Evolutionary conservation across 306 rosid species (phyloP), one percentile per base, ranked within the genome.

Genomic region (Luffa aegyptiaca): DNA sequence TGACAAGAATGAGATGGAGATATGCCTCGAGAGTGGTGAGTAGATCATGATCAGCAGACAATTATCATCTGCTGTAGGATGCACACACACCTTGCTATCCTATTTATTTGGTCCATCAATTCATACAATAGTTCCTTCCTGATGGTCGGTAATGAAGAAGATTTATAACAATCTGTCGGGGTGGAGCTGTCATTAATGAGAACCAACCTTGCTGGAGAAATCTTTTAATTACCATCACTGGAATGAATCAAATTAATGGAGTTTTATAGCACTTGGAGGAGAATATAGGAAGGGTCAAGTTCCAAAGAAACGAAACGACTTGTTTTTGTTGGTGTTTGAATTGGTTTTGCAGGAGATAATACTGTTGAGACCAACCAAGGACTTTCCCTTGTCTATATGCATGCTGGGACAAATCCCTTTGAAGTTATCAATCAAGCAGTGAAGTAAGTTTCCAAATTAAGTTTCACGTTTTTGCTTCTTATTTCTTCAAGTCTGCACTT

Each of bases 21-120:
- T 96, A 75, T 93, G 96, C 80, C 82, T 93, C 2, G 99, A 96
- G 85, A 96, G 99, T 84, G 99, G 99, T 93, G 89, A 89, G 97
- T 93, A 81, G 81, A 55, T 85, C 83, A 85, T 78, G 85, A 84
- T 59, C 82, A 69, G 83, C 76, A 64, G 68, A 80, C 82, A 81
- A 63, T 65, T 77, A 79, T 80, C 36, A 80, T 80, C 33, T 84
- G 83, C 84, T 81, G 81, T 81, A 83, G 85, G 84, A 84, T 75
- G 39, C 80, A 42, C 76, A 41, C 82, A 81, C 81, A 75, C 78
- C 78, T 88, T 56, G 59, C 31, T 49, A 46, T 81, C 36, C 77
- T 83, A 84, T 81, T 84, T 77, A 84, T 74, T 83, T 81, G 87
- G 82, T 81, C 87, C 56, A 44, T 85, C 80, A 66, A 82, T 81